phyloP scores from a whole-genome alignment of 2,329 filamentous ascomycete genomes.

The Beauveria australis region DNA sequence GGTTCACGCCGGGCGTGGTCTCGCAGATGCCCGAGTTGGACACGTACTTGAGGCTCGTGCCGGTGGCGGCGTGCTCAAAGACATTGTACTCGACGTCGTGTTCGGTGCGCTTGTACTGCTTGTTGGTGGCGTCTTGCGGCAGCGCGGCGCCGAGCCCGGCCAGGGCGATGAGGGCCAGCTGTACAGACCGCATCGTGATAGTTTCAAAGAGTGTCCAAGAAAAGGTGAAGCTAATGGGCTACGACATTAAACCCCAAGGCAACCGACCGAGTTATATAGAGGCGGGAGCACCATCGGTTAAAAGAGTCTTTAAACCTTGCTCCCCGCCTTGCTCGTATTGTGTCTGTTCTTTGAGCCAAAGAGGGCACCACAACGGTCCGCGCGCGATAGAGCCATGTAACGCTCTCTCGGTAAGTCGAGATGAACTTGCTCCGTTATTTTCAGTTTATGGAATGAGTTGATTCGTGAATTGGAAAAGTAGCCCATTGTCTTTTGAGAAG shows the following conservation, averaged over 20 bases:
- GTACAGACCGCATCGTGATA: not conserved
- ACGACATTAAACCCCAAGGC: not conserved
- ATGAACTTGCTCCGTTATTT: not conserved
- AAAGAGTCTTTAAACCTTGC: not conserved
- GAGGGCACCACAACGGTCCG: not conserved
- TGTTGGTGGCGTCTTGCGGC: constrained; percentile 10
- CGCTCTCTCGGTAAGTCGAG: not conserved
- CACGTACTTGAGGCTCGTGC: constrained; percentile 36
- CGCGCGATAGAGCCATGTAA: not conserved
- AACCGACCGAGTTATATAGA: not conserved
- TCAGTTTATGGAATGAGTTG: not conserved
- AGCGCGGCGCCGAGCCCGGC: not conserved
- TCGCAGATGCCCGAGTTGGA: constrained; percentile 32
- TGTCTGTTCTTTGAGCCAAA: not conserved
- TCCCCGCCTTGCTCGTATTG: not conserved
- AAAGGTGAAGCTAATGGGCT: not conserved
- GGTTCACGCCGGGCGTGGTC: constrained; percentile 10
- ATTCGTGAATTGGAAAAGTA: not conserved
- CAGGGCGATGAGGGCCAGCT: constrained; percentile 7
- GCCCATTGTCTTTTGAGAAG: not conserved
- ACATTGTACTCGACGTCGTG: constrained; percentile 29
- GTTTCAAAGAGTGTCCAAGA: not conserved
- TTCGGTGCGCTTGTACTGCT: constrained; percentile 13
- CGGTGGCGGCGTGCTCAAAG: constrained; percentile 39
- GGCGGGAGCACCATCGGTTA: not conserved